Base-by-base conservation (phyloP, 2,329 filamentous ascomycete genomes). In the Aspergillus hortae region DNA sequence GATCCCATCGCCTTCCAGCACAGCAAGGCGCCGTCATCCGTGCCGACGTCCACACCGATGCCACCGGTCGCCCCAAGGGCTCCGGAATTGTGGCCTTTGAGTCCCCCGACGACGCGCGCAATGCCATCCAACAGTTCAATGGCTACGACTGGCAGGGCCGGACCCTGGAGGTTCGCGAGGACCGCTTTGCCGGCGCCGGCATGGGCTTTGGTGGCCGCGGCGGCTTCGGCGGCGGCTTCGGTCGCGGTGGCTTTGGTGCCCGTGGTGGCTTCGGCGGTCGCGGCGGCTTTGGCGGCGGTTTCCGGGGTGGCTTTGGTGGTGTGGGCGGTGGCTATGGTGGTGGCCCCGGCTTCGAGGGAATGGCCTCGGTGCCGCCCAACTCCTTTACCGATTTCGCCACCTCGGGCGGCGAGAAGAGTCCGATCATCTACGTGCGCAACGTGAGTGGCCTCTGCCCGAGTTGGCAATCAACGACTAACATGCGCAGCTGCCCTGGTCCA, bases 71-170 rank as follows among this genome's bases (percentile, higher is more conserved):
- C 58, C 91, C 94, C 45, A 99, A 97, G 78, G 94, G 94, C 49
- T 96, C 94, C 46, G 94, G 94, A 60, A 95, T 97, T 53, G 94
- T 99, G 56, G 91, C 94, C 40, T 99, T 96, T 70, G 94, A 99
- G 71, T 92, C 86, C 52, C 85, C 91, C 1, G 92, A 97, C 53
- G 94, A 99, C 74, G 92, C 94, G 40, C 90, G 91, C 60, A 96
- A 91, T 67, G 94, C 94, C 19, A 99, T 99, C 60, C 86, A 91
- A 67, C 92, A 96, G 62, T 99, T 97, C 80, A 96, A 97, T 69
- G 94, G 94, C 53, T 97, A 96, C 70, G 94, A 99, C 59, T 99
- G 94, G 94, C 92, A 97, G 72, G 94, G 94, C 10, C 88, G 94
- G 53, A 78, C 86, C 48, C 84, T 99, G 46, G 94, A 99, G 72